Evolutionary conservation across 352 stramenopile genomes (phyloP).

Genomic region (Globisporangium rhizosaccharum): DNA sequence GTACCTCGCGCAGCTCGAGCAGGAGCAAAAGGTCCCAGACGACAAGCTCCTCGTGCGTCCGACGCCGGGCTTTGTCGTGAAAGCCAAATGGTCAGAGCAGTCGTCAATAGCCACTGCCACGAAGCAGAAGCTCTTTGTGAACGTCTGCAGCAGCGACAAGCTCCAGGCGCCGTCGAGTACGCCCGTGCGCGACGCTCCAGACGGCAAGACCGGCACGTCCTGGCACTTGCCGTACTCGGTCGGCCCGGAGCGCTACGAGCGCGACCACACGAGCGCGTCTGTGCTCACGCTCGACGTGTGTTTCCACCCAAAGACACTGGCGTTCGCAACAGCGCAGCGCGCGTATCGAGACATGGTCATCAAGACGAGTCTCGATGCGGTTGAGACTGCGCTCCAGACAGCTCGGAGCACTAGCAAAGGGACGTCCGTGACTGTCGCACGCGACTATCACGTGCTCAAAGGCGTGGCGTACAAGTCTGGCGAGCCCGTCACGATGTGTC

Average conservation of each 20-base stretch:
- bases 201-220: constrained; percentile 32
- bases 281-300: constrained; percentile 89
- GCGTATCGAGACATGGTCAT: constrained; percentile 87
- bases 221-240: constrained; percentile 91
- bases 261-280: constrained; percentile 69
- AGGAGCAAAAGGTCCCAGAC: constrained; percentile 80
- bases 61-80: constrained; percentile 87
- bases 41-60: constrained; percentile 87
- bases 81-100: constrained; percentile 54
- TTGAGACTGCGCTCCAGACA: constrained; percentile 55
- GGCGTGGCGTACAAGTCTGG: constrained; percentile 85
- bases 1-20: constrained; percentile 88
- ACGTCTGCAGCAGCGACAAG: constrained; percentile 87
- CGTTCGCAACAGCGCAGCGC: constrained; percentile 42
- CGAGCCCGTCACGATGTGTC: constrained; percentile 69
- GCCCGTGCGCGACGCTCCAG: constrained; percentile 15
- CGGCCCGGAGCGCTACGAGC: constrained; percentile 85
- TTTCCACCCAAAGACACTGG: constrained; percentile 86
- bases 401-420: constrained; percentile 18
- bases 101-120: not conserved
- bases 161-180: constrained; percentile 72
- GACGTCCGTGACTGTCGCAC: constrained; percentile 16
- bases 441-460: constrained; percentile 80
- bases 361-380: constrained; percentile 79
- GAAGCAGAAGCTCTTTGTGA: constrained; percentile 89